Base-by-base conservation (phyloP, 2,329 filamentous ascomycete genomes). In the Pseudogymnoascus verrucosus region DNA sequence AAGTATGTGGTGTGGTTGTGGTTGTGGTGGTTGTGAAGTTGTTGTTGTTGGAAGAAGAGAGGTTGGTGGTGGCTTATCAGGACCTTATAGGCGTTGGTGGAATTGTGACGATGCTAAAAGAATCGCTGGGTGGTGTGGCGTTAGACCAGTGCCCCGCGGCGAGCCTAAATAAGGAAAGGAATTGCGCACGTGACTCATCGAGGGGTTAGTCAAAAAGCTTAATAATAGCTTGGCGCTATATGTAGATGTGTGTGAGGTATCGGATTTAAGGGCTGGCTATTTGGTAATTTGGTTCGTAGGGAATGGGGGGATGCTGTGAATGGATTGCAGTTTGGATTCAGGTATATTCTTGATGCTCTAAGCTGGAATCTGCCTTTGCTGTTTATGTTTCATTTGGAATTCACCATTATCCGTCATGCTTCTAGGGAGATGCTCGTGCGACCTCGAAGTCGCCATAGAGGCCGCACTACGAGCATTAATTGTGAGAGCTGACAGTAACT, bases 21-120 rank as follows among this genome's bases (percentile, higher is more conserved):
- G 47, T 28, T 60, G 64, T 62, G 44, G 62, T 65, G 65, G 67
- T 59, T 10, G 57, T 64, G 21, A 19, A 19, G 62, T 62, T 36
- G 47, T 63, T 44, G 64, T 57, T 19, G 62, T 64, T 62, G 37
- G 62, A 65, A 65, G 67, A 31, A 23, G 10, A 44, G 14, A 54
- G 44, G 23, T 11, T 8, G 44, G 10, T 4, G 7, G 16, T 16
- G 23, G 14, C 44, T 28, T 54, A 28, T 54, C 44, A 28, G 7
- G 28, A 31, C 28, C 44, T 47, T 47, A 47, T 47, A 23, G 19
- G 2, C 28, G 12, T 8, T 3, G 57, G 57, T 60, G 57, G 57
- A 60, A 60, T 60, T 37, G 57, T 60, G 57, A 60, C 57, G 57
- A 60, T 60, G 57, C 31, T 21, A 8, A 39, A 60, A 39, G 57